Percentiles rank a stretch among this genome's conserved stretches.
Evolutionary conservation across 768 basidiomycete genomes (phyloP).

Genomic region (Leccinum uliginosum): DNA sequence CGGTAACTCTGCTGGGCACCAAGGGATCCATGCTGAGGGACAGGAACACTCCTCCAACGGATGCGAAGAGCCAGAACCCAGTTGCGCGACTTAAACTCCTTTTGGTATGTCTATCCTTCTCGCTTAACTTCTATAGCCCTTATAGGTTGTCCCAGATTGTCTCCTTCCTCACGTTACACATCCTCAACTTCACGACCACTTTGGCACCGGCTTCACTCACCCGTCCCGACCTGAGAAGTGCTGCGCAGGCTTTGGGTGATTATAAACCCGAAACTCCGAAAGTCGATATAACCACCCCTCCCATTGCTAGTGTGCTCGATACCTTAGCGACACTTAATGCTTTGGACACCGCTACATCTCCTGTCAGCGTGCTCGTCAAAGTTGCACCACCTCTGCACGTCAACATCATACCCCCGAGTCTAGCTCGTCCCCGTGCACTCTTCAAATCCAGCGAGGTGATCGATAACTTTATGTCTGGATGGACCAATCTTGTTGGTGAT

Average conservation of each 20-base stretch:
- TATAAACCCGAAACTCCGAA: conserved; percentile 36
- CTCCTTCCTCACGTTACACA: conserved; percentile 87
- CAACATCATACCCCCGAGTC: conserved; percentile 38
- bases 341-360: conserved; percentile 11
- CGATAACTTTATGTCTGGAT: conserved; percentile 84
- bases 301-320: conserved; percentile 54
- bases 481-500: conserved; percentile 91
- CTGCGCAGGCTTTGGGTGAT: conserved; percentile 14
- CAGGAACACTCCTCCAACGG: conserved; percentile 37
- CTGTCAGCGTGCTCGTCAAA: conserved; percentile 50
- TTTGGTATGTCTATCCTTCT: conserved; percentile 46
- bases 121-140: not conserved
- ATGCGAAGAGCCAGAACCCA: conserved; percentile 66
- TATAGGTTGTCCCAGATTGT: conserved; percentile 51
- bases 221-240: conserved; percentile 33
- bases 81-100: conserved; percentile 86
- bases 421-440: conserved; percentile 27
- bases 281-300: conserved; percentile 67
- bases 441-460: conserved; percentile 50
- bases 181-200: conserved; percentile 90
- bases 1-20: conserved; percentile 37
- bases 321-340: conserved; percentile 42
- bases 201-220: conserved; percentile 64
- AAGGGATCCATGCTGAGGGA: conserved; percentile 47
- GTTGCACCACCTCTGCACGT: conserved; percentile 58